A percentile compares a stretch with the other conserved stretches of the same genome.
Evolutionary conservation across 139 green algal genomes (phyloP).

Genomic region (Chlamydomonas applanata): DNA sequence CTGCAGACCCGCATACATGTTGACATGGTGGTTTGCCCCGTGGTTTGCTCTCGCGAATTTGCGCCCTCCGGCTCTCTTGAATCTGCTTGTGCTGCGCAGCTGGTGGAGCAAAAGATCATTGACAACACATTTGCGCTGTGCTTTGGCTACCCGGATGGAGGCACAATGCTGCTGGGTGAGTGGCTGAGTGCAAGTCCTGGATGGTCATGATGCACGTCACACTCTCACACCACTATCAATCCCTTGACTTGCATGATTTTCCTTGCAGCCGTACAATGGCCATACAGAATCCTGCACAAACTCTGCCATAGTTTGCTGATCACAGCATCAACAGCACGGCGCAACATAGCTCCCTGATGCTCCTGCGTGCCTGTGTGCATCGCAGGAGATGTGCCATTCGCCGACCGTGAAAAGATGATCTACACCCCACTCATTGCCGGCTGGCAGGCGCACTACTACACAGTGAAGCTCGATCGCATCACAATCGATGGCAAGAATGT

Average conservation of each 20-base stretch:
- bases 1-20: background rate
- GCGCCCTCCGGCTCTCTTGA: too few species aligned
- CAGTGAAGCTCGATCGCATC: constrained; percentile 62
- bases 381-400: constrained; percentile 41
- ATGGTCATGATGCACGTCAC: background rate
- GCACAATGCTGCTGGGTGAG: constrained; percentile 47
- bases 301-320: too few species aligned
- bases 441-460: constrained; percentile 78
- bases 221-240: background rate
- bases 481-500: constrained; percentile 53
- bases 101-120: constrained; percentile 64
- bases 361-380: too few species aligned
- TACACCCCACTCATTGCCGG: constrained; percentile 63
- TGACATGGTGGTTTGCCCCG: too few species aligned
- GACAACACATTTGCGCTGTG: constrained; percentile 86
- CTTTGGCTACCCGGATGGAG: constrained; percentile 68
- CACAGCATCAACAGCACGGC: too few species aligned
- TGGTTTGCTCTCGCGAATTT: too few species aligned
- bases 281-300: too few species aligned
- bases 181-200: too few species aligned
- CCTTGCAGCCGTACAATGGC: constrained; percentile 4
- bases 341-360: too few species aligned
- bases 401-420: constrained; percentile 27
- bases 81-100: constrained; percentile 53
- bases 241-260: background rate